A percentile compares a stretch with the other conserved stretches of the same genome.
These are phyloP conservation scores for Cystobasidium onofrii DNA, from an alignment of 768 basidiomycete species.

Conservation along the genomic window DNA sequence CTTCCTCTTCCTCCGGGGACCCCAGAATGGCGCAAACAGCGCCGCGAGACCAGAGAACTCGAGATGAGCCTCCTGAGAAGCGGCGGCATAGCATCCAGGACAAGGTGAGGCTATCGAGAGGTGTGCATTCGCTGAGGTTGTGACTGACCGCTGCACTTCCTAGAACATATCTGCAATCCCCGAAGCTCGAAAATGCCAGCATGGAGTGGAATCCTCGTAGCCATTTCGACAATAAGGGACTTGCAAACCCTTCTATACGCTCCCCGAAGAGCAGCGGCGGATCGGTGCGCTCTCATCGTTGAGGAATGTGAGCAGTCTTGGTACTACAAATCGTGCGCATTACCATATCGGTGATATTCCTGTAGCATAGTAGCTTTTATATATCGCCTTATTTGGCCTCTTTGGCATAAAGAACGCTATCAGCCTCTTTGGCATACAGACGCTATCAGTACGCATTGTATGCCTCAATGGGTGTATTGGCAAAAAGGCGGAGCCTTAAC, in stretches of 20 bases:
- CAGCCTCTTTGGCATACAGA: too few species aligned
- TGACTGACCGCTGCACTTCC: not conserved
- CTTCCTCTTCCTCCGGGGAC: slow-evolving; percentile 22
- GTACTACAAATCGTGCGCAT: too few species aligned
- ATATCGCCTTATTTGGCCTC: too few species aligned
- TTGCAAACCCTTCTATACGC: not conserved
- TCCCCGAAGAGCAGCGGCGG: slow-evolving; percentile 5
- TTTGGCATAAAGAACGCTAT: too few species aligned
- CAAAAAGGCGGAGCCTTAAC: too few species aligned
- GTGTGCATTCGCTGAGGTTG: not conserved
- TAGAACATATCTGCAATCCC: not conserved
- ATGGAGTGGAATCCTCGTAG: not conserved
- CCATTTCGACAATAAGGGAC: too few species aligned
- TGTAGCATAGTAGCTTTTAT: too few species aligned
- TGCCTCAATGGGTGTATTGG: too few species aligned
- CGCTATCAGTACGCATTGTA: too few species aligned
- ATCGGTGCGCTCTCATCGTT: not conserved
- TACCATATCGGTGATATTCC: not conserved
- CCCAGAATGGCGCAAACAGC: slow-evolving; percentile 20
- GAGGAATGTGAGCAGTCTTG: not conserved
- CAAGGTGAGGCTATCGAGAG: not conserved
- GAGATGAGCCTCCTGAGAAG: slow-evolving; percentile 34
- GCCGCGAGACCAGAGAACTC: slow-evolving; percentile 38
- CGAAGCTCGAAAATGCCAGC: not conserved
- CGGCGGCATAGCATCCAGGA: not conserved